These are phyloP conservation scores for Paraurostyla sp. DNA, from an alignment of 73 alveolate species.

Conservation along the genomic window DNA sequence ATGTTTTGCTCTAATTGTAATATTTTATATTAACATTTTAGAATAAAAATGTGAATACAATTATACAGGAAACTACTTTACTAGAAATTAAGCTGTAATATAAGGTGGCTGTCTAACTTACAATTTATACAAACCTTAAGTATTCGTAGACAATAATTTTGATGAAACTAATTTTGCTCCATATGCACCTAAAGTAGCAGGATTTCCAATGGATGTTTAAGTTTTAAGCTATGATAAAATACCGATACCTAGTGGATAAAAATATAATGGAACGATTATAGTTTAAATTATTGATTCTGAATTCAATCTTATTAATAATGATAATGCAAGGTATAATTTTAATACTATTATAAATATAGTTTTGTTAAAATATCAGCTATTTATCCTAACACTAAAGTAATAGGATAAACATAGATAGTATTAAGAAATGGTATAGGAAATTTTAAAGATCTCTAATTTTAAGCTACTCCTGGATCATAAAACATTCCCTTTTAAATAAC, in stretches of 20 bases:
- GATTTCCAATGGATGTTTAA: neutral
- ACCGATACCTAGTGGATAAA: slow-evolving; percentile 3
- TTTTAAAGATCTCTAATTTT: neutral
- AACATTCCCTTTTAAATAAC: neutral
- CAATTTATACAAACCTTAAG: neutral
- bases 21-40: neutral
- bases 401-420: neutral
- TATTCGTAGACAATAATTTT: neutral
- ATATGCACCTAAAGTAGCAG: neutral
- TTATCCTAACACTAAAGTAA: neutral
- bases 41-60: neutral
- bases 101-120: slow-evolving; percentile 30
- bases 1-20: neutral
- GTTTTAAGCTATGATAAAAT: neutral
- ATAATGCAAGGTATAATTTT: slow-evolving; percentile 6
- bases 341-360: neutral
- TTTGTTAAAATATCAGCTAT: neutral
- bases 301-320: neutral
- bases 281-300: slow-evolving; percentile 16
- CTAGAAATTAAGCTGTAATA: neutral
- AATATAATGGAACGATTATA: neutral
- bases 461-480: slow-evolving; percentile 38
- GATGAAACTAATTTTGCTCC: slow-evolving; percentile 7
- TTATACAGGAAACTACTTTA: neutral
- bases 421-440: neutral